These are phyloP conservation scores for Trichomonascaceae sp. DNA, from an alignment of 1,139 yeast genomes.

Conservation along the genomic window DNA sequence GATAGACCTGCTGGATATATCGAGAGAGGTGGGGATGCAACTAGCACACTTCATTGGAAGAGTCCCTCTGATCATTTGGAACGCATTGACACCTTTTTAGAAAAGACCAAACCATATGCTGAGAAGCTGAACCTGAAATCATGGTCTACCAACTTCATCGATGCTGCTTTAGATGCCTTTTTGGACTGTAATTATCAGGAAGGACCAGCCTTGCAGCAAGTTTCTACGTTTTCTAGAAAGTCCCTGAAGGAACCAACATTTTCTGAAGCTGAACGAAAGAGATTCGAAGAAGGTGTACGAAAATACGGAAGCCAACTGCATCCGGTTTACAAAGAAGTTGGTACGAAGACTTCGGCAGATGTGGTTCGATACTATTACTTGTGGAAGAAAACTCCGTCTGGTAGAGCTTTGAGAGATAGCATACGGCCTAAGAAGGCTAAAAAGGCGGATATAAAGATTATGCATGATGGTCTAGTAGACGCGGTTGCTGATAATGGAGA, in stretches of 20 bases:
- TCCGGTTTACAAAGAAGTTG: constrained; percentile 64
- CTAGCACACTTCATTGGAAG: constrained; percentile 67
- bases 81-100: constrained; percentile 49
- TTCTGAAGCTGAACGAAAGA: constrained; percentile 50
- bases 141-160: constrained; percentile 69
- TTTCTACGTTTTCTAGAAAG: constrained; percentile 47
- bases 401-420: constrained; percentile 77
- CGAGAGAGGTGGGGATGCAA: constrained; percentile 79
- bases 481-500: constrained; percentile 61
- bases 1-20: constrained; percentile 72
- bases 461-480: constrained; percentile 35
- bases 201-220: constrained; percentile 40
- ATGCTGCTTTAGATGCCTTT: constrained; percentile 54
- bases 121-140: constrained; percentile 43
- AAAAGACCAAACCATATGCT: constrained; percentile 53
- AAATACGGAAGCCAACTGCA: constrained; percentile 74
- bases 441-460: constrained; percentile 29
- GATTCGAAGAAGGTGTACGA: constrained; percentile 72
- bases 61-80: constrained; percentile 28
- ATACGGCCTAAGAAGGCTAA: constrained; percentile 61
- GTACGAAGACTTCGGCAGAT: constrained; percentile 65
- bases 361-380: constrained; percentile 79
- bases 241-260: constrained; percentile 71
- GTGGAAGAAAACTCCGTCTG: constrained; percentile 83
- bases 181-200: constrained; percentile 48